These are phyloP conservation scores for Rehmannia glutinosa DNA, from an alignment of 257 asterid genomes.

Conservation along the genomic window DNA sequence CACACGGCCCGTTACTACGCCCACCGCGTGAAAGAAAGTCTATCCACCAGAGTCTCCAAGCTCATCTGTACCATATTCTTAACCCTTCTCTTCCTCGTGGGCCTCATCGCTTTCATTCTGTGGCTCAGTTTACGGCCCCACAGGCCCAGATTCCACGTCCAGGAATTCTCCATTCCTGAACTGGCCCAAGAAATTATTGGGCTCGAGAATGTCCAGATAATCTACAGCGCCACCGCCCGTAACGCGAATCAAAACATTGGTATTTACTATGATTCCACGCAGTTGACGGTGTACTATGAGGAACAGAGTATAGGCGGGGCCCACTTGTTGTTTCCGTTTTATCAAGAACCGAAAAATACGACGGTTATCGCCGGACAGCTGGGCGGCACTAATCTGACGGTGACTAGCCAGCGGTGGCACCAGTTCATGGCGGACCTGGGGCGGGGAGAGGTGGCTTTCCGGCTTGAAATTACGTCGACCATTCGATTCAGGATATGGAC, in stretches of 20 bases:
- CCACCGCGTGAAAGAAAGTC: conserved; percentile 60
- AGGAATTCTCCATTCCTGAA: conserved; percentile 58
- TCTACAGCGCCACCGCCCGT: conserved; percentile 53
- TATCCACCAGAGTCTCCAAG: conserved; percentile 55
- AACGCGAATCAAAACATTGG: conserved; percentile 56
- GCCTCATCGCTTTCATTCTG: conserved; percentile 47
- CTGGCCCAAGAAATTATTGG: conserved; percentile 37
- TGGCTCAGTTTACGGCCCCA: conserved; percentile 80
- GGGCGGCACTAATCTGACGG: conserved; percentile 41
- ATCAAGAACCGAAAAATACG: conserved; percentile 56
- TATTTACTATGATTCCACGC: conserved; percentile 45
- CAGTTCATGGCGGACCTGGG: conserved; percentile 32
- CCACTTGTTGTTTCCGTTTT: conserved; percentile 43
- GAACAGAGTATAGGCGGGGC: conserved; percentile 40
- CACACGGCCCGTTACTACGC: conserved; percentile 57
- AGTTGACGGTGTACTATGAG: conserved; percentile 35
- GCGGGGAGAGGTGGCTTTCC: conserved; percentile 48
- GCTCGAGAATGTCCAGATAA: conserved; percentile 33
- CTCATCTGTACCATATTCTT: conserved; percentile 52
- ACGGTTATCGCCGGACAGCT: conserved; percentile 43
- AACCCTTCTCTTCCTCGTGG: conserved; percentile 38
- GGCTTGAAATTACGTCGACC: conserved; percentile 37
- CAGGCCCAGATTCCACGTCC: conserved; percentile 62
- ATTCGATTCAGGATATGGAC: conserved; percentile 58
- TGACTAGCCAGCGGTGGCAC: conserved; percentile 42